Evolutionary conservation across 257 asterid species (phyloP), one percentile per base, ranked within the genome.

Genomic region (Verbascum thapsus): DNA sequence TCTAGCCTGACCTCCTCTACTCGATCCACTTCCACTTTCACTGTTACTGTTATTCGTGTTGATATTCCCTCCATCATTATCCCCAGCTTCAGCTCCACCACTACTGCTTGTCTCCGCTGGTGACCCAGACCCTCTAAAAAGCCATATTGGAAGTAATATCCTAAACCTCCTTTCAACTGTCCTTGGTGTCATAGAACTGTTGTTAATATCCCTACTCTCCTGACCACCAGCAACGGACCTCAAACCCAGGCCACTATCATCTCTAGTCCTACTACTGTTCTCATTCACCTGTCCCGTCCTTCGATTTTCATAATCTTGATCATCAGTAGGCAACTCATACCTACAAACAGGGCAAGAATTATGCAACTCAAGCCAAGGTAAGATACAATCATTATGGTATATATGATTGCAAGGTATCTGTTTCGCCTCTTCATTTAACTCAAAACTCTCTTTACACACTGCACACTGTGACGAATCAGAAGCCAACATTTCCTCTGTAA

Each of bases 261-360:
- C 54, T 30, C 20, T 39, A 53, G 17, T 64, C 42, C 63, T 64
- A 42, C 56, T 58, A 43, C 50, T 41, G 17, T 69, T 72, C 51
- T 44, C 53, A 50, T 26, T 61, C 19, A 1, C 19, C 19, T 38
- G 78, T 45, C 70, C 75, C 35, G 52, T 82, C 68, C 66, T 68
- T 64, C 68, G 58, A 47, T 44, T 83, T 80, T 86, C 97, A 44
- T 86, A 84, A 55, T 89, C 94, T 0, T 84, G 80, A 72, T 86
- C 95, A 74, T 89, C 91, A 0, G 95, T 89, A 4, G 97, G 95
- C 67, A 89, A 76, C 85, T 89, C 95, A 17, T n/a, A n/a, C n/a
- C n/a, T n/a, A n/a, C n/a, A n/a, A n/a, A n/a, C n/a, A n/a, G n/a
- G n/a, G n/a, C n/a, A 89, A 1, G 94, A 82, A 53, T 87, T 89